Evolutionary conservation across 148 eudicot species (phyloP).

Genomic region (Silene conica): DNA sequence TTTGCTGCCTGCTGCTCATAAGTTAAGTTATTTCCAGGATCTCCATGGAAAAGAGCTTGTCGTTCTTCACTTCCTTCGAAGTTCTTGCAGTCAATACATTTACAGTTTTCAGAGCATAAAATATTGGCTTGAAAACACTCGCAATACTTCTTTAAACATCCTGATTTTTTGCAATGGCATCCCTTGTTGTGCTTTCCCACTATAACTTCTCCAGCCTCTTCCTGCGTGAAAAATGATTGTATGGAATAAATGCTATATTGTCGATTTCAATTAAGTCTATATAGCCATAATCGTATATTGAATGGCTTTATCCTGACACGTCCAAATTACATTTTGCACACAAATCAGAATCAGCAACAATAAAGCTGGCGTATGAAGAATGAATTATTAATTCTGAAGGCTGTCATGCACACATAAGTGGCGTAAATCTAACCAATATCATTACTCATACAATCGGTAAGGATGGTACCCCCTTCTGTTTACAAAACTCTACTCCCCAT

Average conservation of each 20-base stretch:
- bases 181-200: conserved; percentile 92
- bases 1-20: conserved; percentile 91
- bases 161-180: conserved; percentile 99
- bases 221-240: conserved; percentile 40
- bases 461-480: too few relatives aligned
- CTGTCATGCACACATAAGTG: not conserved
- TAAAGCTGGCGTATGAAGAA: not conserved
- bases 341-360: not conserved
- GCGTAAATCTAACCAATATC: not conserved
- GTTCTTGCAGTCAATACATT: conserved; percentile 95
- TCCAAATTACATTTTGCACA: not conserved
- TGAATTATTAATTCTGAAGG: not conserved
- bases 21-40: conserved; percentile 67
- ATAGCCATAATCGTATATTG: not conserved
- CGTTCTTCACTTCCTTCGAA: conserved; percentile 98
- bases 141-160: conserved; percentile 94
- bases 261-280: not conserved
- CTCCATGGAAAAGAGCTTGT: conserved; percentile 90
- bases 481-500: too few relatives aligned
- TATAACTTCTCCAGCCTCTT: conserved; percentile 66
- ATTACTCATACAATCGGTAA: not conserved
- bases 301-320: not conserved
- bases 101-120: conserved; percentile 95
- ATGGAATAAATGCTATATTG: not conserved
- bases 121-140: conserved; percentile 98